phyloP scores from a whole-genome alignment of 2,329 filamentous ascomycete genomes.

The Penicillium sp. region DNA sequence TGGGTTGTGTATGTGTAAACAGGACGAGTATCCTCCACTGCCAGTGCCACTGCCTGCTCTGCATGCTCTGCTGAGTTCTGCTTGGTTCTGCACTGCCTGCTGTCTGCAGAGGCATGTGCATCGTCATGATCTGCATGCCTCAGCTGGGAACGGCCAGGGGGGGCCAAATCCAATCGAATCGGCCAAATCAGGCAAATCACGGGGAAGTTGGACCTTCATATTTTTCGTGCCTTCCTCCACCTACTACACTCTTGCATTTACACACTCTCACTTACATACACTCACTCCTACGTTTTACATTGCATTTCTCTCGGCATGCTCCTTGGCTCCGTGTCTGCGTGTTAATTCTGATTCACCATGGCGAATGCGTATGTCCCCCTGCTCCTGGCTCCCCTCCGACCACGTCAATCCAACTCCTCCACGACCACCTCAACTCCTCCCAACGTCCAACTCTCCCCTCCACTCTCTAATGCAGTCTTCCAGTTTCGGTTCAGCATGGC shows the following conservation, averaged over 20 bases:
- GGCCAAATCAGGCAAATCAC: constrained; percentile 14
- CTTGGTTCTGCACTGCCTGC: neutral
- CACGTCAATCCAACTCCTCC: neutral
- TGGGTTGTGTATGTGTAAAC: neutral
- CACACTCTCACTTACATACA: constrained; percentile 2
- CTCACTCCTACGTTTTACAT: constrained; percentile 7
- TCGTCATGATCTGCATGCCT: constrained; percentile 34
- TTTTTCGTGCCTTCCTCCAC: constrained; percentile 10
- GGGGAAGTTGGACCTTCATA: constrained; percentile 15
- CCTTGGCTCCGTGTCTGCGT: neutral
- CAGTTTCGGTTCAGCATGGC: constrained; percentile 73
- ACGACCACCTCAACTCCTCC: neutral
- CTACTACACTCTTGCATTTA: too few species aligned
- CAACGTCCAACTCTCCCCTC: neutral
- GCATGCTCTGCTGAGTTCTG: too few species aligned
- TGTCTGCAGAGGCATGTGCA: constrained; percentile 8
- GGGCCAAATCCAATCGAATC: neutral
- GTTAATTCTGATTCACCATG: constrained; percentile 21
- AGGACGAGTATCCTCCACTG: neutral
- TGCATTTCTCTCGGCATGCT: neutral
- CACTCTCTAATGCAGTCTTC: constrained; percentile 12
- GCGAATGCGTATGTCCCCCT: constrained; percentile 27
- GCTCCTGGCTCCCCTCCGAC: neutral
- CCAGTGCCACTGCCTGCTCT: too few species aligned
- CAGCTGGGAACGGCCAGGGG: constrained; percentile 28